Evolutionary conservation across 139 green algal genomes (phyloP).

Genomic region (Penium margaritaceum): DNA sequence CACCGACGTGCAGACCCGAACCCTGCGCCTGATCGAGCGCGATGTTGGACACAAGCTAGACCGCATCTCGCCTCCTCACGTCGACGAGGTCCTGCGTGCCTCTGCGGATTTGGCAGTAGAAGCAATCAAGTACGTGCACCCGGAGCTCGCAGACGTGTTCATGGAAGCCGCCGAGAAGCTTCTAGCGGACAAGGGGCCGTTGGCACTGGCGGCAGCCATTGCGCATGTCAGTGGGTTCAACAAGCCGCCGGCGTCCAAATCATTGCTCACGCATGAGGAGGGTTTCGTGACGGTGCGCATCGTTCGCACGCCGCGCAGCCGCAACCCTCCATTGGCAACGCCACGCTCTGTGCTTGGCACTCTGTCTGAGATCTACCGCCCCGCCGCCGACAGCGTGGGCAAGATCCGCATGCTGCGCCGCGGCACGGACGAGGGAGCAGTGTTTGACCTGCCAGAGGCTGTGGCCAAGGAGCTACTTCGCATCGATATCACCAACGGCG

Average conservation of each 20-base stretch:
- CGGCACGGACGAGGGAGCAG: slow-evolving; percentile 64
- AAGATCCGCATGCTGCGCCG: slow-evolving; percentile 42
- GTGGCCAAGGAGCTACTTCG: slow-evolving; percentile 51
- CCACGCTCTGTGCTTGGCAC: slow-evolving; percentile 20
- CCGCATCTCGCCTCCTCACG: slow-evolving; percentile 42
- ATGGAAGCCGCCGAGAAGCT: slow-evolving; percentile 67
- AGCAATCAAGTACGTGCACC: slow-evolving; percentile 65
- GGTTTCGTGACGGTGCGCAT: slow-evolving; percentile 37
- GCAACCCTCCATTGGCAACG: slow-evolving; percentile 10
- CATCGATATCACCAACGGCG: slow-evolving; percentile 12
- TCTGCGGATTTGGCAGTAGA: slow-evolving; percentile 28
- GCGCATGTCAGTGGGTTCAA: slow-evolving; percentile 78
- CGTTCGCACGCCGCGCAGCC: slow-evolving; percentile 12
- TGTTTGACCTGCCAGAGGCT: slow-evolving; percentile 73
- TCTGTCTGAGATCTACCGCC: background rate
- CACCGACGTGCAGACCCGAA: slow-evolving; percentile 49
- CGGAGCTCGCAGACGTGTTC: slow-evolving; percentile 74
- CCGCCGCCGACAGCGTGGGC: slow-evolving; percentile 30
- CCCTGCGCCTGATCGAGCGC: slow-evolving; percentile 26
- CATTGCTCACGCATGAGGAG: slow-evolving; percentile 68
- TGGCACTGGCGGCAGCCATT: slow-evolving; percentile 68
- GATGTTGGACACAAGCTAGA: slow-evolving; percentile 31
- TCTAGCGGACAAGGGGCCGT: slow-evolving; percentile 48
- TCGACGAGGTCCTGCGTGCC: slow-evolving; percentile 56
- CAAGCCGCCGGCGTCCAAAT: slow-evolving; percentile 57